phyloP scores from a whole-genome alignment of 306 rosid species.

The Senna tora region DNA sequence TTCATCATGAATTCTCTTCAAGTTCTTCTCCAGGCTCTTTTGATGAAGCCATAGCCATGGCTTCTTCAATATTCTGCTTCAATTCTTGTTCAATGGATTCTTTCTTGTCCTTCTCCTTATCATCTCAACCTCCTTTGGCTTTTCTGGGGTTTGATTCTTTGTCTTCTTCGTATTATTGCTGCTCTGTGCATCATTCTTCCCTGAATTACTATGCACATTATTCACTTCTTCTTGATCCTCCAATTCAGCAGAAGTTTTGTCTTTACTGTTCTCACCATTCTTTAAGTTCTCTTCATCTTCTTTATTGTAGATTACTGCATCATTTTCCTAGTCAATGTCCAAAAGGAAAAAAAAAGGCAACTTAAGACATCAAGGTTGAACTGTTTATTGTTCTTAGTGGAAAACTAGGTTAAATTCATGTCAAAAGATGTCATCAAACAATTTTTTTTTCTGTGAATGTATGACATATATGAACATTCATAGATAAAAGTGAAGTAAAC shows the following conservation, averaged over 20 bases:
- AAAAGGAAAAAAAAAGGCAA: background rate
- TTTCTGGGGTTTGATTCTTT: too few species aligned
- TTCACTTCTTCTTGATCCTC: too few species aligned
- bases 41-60: background rate
- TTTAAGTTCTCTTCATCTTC: background rate
- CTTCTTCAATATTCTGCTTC: conserved; percentile 25
- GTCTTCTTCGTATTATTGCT: too few species aligned
- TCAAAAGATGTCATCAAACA: background rate
- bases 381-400: too few species aligned
- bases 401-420: background rate
- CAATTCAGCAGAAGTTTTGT: too few species aligned
- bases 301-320: background rate
- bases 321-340: conserved; percentile 29
- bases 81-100: conserved; percentile 16
- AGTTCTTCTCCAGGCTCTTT: background rate
- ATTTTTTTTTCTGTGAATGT: background rate
- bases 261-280: too few species aligned
- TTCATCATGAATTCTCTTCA: conserved; percentile 21
- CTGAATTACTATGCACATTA: too few species aligned
- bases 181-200: too few species aligned
- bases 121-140: background rate
- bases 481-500: too few species aligned
- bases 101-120: conserved; percentile 11
- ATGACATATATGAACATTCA: too few species aligned
- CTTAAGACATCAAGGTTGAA: background rate